phyloP scores from a whole-genome alignment of 2,329 filamentous ascomycete species.

The Aurifilum marmelostoma region DNA sequence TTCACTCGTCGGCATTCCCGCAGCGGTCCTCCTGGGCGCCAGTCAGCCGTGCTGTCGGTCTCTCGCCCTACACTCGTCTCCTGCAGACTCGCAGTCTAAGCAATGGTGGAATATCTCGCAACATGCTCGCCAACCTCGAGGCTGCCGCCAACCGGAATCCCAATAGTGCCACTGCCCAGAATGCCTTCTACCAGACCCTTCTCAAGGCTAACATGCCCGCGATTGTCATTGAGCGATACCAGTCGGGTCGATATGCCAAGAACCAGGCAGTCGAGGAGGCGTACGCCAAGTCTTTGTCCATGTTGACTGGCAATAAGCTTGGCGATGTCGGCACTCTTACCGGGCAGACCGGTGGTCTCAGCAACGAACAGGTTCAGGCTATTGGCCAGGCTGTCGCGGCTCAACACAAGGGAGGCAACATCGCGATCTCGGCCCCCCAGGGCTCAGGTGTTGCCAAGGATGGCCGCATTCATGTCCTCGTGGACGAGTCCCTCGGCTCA shows the following conservation, averaged over 20 bases:
- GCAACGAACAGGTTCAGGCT: conserved; percentile 70
- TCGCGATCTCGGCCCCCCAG: conserved; percentile 54
- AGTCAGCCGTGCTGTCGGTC: conserved; percentile 16
- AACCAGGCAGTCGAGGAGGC: conserved; percentile 77
- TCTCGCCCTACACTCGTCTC: conserved; percentile 23
- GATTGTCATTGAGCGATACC: conserved; percentile 88
- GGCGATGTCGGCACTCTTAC: conserved; percentile 33
- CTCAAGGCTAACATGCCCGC: conserved; percentile 91
- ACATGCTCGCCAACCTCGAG: conserved; percentile 81
- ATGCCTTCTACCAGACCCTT: conserved; percentile 90
- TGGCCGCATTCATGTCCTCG: conserved; percentile 90
- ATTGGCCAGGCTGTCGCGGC: conserved; percentile 82
- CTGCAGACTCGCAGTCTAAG: conserved; percentile 45
- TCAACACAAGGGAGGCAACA: conserved; percentile 67
- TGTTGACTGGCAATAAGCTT: conserved; percentile 36
- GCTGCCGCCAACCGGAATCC: conserved; percentile 93
- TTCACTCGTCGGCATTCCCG: background rate
- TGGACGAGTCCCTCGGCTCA: conserved; percentile 83
- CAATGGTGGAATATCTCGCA: conserved; percentile 56
- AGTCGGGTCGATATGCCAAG: conserved; percentile 81
- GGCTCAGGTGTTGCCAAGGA: conserved; percentile 72
- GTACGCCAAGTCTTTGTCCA: conserved; percentile 73
- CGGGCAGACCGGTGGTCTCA: conserved; percentile 48
- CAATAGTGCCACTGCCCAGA: conserved; percentile 82
- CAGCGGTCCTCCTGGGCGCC: background rate